Evolutionary conservation across 768 basidiomycete species (phyloP), one percentile per base, ranked within the genome.

Genomic region (Mycena leptocephala): DNA sequence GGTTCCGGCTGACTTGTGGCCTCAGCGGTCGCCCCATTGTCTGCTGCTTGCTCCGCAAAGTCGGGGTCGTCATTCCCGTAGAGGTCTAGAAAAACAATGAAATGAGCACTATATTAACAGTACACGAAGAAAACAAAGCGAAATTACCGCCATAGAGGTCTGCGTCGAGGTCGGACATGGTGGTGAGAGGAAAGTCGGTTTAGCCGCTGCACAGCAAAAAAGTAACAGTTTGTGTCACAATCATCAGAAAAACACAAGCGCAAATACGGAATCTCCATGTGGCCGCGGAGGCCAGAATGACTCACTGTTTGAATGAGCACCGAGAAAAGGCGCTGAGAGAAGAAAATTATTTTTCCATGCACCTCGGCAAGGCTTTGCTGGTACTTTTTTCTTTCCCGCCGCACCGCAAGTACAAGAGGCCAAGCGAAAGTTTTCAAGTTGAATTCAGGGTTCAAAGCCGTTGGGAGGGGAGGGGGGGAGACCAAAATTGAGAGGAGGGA

Each of bases 121-220:
- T 35, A 46, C 70, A 26, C 66, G 63, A 26, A 39, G 39, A 48
- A 30, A 11, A 35, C 41, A 32, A 6, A 35, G 24, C 28, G 55
- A 16, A 56, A 92, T 71, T 82, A 95, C 96, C 96, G 81, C 95
- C 95, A 81, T 97, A 97, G 67, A 97, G 90, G 84, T 97, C 96
- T 86, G 95, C 95, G 84, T 96, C 95, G 84, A 95, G 93, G 87
- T 95, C 95, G 77, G 93, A 92, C 94, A 94, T 94, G 77, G 83
- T 87, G 83, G 83, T 85, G 41, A 37, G 74, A 83, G 84, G 83
- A 86, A 84, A 83, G 80, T 83, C 22, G 14, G 43, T 14, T 46
- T 82, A 74, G 70, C 56, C 73, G 80, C 76, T 56, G 77, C 77
- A 74, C 70, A 65, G 70, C 68, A 61, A 58, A n/a, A 72, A 55